Conservation (phyloP, 768 basidiomycete species). For the Leccinum uliginosum region DNA sequence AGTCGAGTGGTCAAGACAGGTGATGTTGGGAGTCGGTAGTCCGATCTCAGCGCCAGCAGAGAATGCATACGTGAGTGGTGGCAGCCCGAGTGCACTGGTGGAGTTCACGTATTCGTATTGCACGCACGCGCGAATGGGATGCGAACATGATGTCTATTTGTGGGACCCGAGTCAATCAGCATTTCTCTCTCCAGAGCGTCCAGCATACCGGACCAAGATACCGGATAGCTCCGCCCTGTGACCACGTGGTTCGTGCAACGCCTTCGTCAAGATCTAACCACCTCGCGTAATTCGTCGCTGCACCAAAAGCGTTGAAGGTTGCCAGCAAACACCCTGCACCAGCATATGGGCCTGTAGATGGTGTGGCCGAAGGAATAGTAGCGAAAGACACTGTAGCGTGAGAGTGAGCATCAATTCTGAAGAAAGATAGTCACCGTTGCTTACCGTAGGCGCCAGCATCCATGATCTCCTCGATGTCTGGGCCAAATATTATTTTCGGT, state of each 20-base stretch:
- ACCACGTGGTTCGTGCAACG: slow-evolving; percentile 57
- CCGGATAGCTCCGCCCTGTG: slow-evolving; percentile 48
- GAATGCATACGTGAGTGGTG: slow-evolving; percentile 44
- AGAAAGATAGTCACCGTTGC: slow-evolving; percentile 3
- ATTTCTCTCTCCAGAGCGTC: background rate
- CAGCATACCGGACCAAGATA: no score
- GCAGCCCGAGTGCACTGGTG: slow-evolving; percentile 26
- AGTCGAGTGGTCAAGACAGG: slow-evolving; percentile 54
- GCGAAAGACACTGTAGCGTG: background rate
- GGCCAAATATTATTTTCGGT: background rate
- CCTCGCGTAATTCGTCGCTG: slow-evolving; percentile 44
- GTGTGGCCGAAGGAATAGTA: slow-evolving; percentile 1
- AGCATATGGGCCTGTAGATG: slow-evolving; percentile 57
- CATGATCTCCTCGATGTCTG: slow-evolving; percentile 52
- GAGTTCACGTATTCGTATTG: slow-evolving; percentile 54
- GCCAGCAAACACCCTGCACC: slow-evolving; percentile 60
- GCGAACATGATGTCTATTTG: slow-evolving; percentile 62
- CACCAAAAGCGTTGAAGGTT: slow-evolving; percentile 38
- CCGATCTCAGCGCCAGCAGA: slow-evolving; percentile 41
- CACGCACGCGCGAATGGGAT: slow-evolving; percentile 57
- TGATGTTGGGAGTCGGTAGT: slow-evolving; percentile 54
- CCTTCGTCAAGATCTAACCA: slow-evolving; percentile 70
- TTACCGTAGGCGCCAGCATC: slow-evolving; percentile 60
- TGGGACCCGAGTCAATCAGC: background rate
- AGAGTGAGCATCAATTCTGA: background rate